These are phyloP conservation scores for Dactylellina sp. DNA, from an alignment of 2,329 filamentous ascomycete genomes.

Conservation along the genomic window DNA sequence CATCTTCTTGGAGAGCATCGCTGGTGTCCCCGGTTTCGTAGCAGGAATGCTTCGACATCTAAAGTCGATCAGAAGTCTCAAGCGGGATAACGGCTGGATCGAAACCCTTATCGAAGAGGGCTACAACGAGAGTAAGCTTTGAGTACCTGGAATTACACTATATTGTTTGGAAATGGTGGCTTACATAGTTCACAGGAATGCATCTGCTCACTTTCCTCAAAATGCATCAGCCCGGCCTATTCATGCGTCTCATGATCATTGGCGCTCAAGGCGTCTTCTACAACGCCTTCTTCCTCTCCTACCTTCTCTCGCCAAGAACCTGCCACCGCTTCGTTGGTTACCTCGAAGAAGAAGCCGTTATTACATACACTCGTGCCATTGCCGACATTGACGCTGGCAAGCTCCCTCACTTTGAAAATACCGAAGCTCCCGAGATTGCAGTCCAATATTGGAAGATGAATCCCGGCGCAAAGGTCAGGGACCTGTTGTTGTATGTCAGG, in stretches of 20 bases:
- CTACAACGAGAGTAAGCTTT: slow-evolving; percentile 83
- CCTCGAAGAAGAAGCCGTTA: slow-evolving; percentile 94
- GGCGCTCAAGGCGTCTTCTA: slow-evolving; percentile 96
- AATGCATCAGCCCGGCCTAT: slow-evolving; percentile 84
- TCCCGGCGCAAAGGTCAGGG: slow-evolving; percentile 81
- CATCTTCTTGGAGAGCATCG: slow-evolving; percentile 93
- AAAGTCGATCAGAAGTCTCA: slow-evolving; percentile 83
- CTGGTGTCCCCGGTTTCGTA: slow-evolving; percentile 96
- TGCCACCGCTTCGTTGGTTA: slow-evolving; percentile 97
- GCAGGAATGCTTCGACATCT: slow-evolving; percentile 93
- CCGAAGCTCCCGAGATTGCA: slow-evolving; percentile 87
- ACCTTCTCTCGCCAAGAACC: slow-evolving; percentile 85
- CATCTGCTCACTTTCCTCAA: slow-evolving; percentile 92
- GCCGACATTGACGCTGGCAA: slow-evolving; percentile 86
- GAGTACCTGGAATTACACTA: too few species aligned
- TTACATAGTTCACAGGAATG: slow-evolving; percentile 68
- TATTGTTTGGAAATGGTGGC: neutral
- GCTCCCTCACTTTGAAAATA: slow-evolving; percentile 82
- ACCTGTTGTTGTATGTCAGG: slow-evolving; percentile 87
- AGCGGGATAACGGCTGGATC: slow-evolving; percentile 95
- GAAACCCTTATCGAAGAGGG: slow-evolving; percentile 89
- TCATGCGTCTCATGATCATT: slow-evolving; percentile 92
- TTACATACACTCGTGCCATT: slow-evolving; percentile 92
- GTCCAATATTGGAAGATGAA: slow-evolving; percentile 95
- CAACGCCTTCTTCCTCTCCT: slow-evolving; percentile 90